A percentile compares a stretch with the other conserved stretches of the same genome.
These are phyloP conservation scores for Acer campestre DNA, from an alignment of 345 rosid genomes.

Conservation along the genomic window DNA sequence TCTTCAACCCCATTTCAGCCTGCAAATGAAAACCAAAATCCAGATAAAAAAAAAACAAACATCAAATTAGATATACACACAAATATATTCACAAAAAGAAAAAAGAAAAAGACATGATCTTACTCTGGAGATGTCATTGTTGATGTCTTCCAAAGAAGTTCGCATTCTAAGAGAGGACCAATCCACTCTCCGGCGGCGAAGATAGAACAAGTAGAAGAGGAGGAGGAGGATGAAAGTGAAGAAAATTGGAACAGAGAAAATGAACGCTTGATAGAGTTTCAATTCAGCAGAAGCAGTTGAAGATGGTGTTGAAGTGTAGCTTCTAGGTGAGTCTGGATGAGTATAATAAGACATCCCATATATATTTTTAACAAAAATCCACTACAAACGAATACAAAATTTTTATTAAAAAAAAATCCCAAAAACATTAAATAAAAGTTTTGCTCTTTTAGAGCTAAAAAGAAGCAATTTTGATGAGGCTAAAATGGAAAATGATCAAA, in stretches of 20 bases:
- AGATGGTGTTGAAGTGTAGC: conserved; percentile 29
- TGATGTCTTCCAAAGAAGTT: conserved; percentile 26
- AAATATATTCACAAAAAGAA: background rate
- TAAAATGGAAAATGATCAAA: background rate
- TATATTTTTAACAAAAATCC: background rate
- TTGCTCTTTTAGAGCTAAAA: background rate
- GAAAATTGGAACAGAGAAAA: conserved; percentile 77
- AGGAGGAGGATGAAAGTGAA: conserved; percentile 74
- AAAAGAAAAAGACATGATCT: background rate
- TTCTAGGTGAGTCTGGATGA: conserved; percentile 26
- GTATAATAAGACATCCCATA: conserved; percentile 44
- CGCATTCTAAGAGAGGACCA: conserved; percentile 70
- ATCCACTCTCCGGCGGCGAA: conserved; percentile 70
- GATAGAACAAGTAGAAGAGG: conserved; percentile 76
- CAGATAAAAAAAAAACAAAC: background rate
- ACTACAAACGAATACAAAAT: background rate
- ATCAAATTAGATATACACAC: background rate
- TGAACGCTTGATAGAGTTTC: conserved; percentile 77
- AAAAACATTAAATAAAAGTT: background rate
- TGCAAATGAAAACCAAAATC: conserved; percentile 23
- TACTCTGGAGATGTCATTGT: conserved; percentile 36
- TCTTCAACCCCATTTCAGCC: conserved; percentile 77
- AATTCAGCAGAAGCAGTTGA: conserved; percentile 47
- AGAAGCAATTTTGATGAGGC: background rate
- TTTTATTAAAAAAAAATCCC: background rate